These are phyloP conservation scores for Solanum hybrid DNA, from an alignment of 305 asterid genomes.

Conservation along the genomic window DNA sequence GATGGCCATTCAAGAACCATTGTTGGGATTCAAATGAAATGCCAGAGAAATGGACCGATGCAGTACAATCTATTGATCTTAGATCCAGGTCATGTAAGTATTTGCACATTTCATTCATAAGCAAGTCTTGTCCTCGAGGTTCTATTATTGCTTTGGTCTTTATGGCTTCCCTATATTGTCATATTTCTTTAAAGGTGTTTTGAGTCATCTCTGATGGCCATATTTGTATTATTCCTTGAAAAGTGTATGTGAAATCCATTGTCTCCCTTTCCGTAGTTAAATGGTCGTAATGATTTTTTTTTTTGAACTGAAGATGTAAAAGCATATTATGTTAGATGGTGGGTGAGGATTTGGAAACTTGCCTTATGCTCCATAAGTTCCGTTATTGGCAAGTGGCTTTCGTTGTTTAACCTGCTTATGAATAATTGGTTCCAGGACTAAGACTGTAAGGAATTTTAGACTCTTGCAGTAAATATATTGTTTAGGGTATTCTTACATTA, in stretches of 20 bases:
- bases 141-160: background rate
- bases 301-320: background rate
- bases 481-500: background rate
- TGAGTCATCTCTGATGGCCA: background rate
- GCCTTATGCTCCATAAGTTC: background rate
- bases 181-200: background rate
- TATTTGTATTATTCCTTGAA: background rate
- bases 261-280: background rate
- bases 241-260: background rate
- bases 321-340: background rate
- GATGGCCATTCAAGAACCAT: conserved; percentile 95
- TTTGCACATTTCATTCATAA: conserved; percentile 5
- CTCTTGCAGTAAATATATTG: background rate
- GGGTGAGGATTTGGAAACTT: background rate
- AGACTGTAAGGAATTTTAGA: background rate
- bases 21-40: conserved; percentile 75
- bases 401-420: background rate
- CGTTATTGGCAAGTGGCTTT: background rate
- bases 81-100: conserved; percentile 78
- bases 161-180: background rate
- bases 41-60: conserved; percentile 39
- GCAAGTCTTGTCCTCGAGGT: background rate
- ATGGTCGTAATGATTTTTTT: background rate
- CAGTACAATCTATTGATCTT: conserved; percentile 61
- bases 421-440: background rate